A percentile compares a stretch with the other conserved stretches of the same genome.
phyloP scores from a whole-genome alignment of 2,329 filamentous ascomycete genomes.

The Ophiostoma sp. region DNA sequence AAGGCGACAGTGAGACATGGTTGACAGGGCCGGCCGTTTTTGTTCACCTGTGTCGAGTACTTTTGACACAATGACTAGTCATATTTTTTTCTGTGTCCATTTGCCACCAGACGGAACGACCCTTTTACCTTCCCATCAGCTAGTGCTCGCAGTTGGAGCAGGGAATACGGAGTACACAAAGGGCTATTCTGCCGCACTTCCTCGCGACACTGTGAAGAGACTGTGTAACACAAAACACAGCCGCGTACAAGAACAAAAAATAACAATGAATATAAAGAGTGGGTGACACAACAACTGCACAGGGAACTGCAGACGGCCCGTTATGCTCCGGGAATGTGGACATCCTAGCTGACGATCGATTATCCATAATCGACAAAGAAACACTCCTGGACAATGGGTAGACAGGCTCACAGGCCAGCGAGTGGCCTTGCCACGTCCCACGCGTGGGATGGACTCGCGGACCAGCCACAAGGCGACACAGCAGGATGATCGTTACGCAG shows the following conservation, averaged over 20 bases:
- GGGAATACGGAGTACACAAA: background rate
- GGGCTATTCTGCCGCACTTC: background rate
- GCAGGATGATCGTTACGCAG: background rate
- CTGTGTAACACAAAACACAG: constrained; percentile 1
- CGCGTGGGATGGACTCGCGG: background rate
- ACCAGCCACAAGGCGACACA: background rate
- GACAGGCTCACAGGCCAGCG: background rate
- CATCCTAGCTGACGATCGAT: background rate
- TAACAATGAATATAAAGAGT: background rate
- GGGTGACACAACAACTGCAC: background rate
- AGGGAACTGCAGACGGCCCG: background rate
- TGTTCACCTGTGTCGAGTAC: background rate
- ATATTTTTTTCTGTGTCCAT: background rate
- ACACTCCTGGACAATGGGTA: background rate
- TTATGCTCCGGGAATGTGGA: background rate
- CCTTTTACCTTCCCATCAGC: background rate
- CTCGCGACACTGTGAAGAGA: background rate
- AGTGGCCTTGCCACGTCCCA: background rate
- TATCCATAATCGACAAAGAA: background rate
- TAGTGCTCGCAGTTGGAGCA: background rate
- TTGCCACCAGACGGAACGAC: background rate
- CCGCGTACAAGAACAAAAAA: background rate
- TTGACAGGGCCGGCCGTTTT: background rate
- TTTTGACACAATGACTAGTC: constrained; percentile 23
- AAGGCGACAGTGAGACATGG: constrained; percentile 1